Evolutionary conservation across 176 grass and related monocot genomes (phyloP), one percentile per base, ranked within the genome.

Genomic region (Bonia amplexicaulis): DNA sequence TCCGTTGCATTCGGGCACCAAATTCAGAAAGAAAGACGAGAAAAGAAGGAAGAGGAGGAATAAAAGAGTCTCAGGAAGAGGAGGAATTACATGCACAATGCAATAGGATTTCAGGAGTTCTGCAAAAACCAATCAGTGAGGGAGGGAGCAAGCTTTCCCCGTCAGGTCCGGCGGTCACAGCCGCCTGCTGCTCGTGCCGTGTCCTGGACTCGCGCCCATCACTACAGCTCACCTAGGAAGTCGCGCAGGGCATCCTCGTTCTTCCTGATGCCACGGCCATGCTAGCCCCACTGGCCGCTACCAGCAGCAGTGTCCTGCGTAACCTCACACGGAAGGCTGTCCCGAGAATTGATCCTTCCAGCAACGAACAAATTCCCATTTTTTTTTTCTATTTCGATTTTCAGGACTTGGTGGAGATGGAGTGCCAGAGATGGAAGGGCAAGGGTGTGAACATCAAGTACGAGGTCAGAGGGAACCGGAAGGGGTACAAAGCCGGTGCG

Each of bases 401-500:
- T n/a, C 26, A 99, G 96, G 86, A 91, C 20, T 58, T 94, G 86
- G 93, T 99, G 75, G 84, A 80, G 74, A 69, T 48, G 25, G 96
- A 99, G 20, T 99, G 96, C 76, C 77, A 80, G 51, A 91, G 75
- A 78, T 96, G 96, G 96, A 80, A 67, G 85, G 80, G 71, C 37
- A 92, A 92, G 77, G 96, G 96, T 0, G 76, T 91, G 26, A 94
- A 96, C 85, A 96, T 99, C 85, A 92, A 87, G 44, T 93, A 94
- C 39, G 91, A 92, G 83, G 92, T 93, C 22, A 89, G 96, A 7
- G 70, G 64, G 12, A 99, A 96, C 80, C 78, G 96, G 11, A 99
- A 92, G 69, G 96, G 96, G 13, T 99, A 99, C 86, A 99, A 99
- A 74, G 96, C 96, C 0, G 96, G 96, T 0, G 96, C 96, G 2